Evolutionary conservation across 805 yeast genomes (phyloP), one percentile per base, ranked within the genome.

Genomic region (Wickerhamomyces chaumierensis): DNA sequence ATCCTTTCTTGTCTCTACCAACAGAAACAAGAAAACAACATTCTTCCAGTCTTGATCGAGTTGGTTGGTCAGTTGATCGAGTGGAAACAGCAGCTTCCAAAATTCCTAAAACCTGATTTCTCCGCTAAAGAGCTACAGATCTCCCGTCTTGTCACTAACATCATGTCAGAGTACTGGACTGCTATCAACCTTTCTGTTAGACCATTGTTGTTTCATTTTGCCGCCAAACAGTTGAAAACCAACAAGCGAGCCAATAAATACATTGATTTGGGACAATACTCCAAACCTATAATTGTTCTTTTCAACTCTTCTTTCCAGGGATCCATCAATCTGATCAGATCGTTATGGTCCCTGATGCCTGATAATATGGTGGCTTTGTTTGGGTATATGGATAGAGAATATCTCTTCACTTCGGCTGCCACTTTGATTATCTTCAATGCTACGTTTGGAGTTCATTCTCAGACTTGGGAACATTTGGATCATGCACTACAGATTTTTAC

Each of bases 321-420:
- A 0, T 80, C 88, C 0, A 79, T 82, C 35, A 81, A 81, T 52
- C 77, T 87, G 0, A 73, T 82, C 31, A 65, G 84, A 45, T 74
- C 81, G 1, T 61, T 82, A 3, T 81, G 90, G 90, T 77, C 81
- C 0, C 61, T 82, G 35, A 64, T 78, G 53, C 84, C 82, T 0
- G 82, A 78, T 40, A 81, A 80, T 46, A 79, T 80, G 86, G 78
- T 82, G n/a, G 90, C 94, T 1, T 57, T 81, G 34, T 82, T 82
- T 60, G 92, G 94, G 2, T 82, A 84, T 65, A 81, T 82, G 90
- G 94, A 82, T 53, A 66, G 94, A 48, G 94, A 82, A 51, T 82
- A 82, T 52, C 61, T 82, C 18, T 82, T 81, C 55, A 81, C 87
- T 0, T 74, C 88, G 0, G 76, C 88, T 3, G 81, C 83, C 5